Percentiles rank a stretch among this genome's conserved stretches.
These are phyloP conservation scores for Alternaria dauci DNA, from an alignment of 2,329 filamentous ascomycete species.

Conservation along the genomic window DNA sequence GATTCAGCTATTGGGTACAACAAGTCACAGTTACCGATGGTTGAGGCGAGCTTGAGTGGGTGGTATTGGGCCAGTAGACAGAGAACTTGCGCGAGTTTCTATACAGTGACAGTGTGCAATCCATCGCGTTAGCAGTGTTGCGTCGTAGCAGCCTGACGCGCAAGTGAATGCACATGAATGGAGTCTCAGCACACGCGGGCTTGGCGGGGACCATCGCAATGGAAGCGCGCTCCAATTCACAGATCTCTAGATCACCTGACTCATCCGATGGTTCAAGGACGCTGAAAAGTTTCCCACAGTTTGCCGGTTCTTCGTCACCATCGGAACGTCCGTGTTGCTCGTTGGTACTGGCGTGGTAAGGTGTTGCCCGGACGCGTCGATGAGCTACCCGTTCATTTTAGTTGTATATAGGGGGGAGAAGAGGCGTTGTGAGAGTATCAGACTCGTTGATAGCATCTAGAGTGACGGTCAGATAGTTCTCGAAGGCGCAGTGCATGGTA, in stretches of 20 bases:
- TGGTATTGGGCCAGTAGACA: not conserved
- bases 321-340: not conserved
- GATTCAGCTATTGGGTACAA: too few species aligned
- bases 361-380: not conserved
- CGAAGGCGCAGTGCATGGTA: not conserved
- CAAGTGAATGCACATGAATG: not conserved
- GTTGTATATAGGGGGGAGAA: not conserved
- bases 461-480: not conserved
- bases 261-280: not conserved
- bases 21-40: not conserved
- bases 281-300: fast-evolving
- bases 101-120: not conserved
- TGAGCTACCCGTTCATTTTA: not conserved
- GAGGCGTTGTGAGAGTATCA: not conserved
- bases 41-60: not conserved
- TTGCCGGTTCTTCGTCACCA: not conserved
- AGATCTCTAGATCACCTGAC: not conserved
- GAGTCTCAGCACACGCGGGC: not conserved
- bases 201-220: not conserved
- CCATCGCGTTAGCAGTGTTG: not conserved
- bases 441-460: not conserved
- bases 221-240: not conserved
- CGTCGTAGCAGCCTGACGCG: too few species aligned
- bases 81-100: not conserved
- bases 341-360: not conserved